These are phyloP conservation scores for Calamus simplicifolius DNA, from an alignment of 176 grass and related monocot genomes.

Conservation along the genomic window DNA sequence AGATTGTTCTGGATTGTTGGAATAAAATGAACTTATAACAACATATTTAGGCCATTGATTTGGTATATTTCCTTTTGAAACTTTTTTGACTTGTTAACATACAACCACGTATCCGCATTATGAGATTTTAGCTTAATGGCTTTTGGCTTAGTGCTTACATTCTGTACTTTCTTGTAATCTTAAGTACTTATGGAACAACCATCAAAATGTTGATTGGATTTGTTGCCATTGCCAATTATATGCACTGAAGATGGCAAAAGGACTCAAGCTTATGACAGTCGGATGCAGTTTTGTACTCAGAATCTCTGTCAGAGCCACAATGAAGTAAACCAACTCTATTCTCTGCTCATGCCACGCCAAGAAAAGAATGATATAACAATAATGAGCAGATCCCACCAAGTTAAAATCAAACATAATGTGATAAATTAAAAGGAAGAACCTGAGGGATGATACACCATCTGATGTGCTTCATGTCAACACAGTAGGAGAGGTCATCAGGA, in stretches of 20 bases:
- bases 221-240: constrained; percentile 60
- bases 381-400: neutral
- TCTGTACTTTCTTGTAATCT: no score
- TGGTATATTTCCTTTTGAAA: no score
- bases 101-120: no score
- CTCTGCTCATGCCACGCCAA: constrained; percentile 26
- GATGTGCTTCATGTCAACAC: constrained; percentile 17
- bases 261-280: constrained; percentile 9
- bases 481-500: constrained; percentile 20
- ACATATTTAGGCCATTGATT: no score
- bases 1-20: no score
- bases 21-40: no score
- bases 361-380: neutral
- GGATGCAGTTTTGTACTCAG: constrained; percentile 38
- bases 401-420: neutral
- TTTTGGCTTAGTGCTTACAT: no score
- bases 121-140: no score
- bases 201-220: neutral
- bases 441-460: constrained; percentile 24
- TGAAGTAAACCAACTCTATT: constrained; percentile 65
- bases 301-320: constrained; percentile 54
- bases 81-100: no score
- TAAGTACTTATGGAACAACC: no score
- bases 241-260: constrained; percentile 33
- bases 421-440: neutral